These are phyloP conservation scores for Boechera stricta DNA, from an alignment of 345 rosid genomes.

Conservation along the genomic window DNA sequence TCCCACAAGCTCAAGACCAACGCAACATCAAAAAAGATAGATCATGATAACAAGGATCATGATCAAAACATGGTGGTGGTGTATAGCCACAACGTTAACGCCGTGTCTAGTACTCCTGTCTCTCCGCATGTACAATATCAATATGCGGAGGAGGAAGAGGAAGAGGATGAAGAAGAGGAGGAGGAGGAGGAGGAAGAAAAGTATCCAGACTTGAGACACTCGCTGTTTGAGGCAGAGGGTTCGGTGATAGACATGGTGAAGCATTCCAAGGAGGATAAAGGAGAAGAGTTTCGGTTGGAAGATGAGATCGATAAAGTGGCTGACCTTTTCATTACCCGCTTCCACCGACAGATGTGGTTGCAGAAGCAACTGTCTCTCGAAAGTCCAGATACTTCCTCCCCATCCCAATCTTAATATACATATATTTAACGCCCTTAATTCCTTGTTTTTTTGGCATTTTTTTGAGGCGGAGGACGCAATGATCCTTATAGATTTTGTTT, in stretches of 20 bases:
- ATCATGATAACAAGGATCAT: slow-evolving; percentile 14
- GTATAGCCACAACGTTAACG: slow-evolving; percentile 30
- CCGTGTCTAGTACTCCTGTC: slow-evolving; percentile 40
- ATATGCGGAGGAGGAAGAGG: slow-evolving; percentile 1
- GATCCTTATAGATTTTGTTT: slow-evolving; percentile 32
- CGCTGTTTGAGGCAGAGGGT: slow-evolving; percentile 59
- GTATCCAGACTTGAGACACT: slow-evolving; percentile 65
- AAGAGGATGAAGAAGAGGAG: neutral
- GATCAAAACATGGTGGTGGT: slow-evolving; percentile 41
- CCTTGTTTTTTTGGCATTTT: neutral
- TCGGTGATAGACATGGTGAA: slow-evolving; percentile 83
- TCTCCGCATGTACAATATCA: slow-evolving; percentile 37
- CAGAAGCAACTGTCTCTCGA: slow-evolving; percentile 73
- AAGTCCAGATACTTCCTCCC: slow-evolving; percentile 28
- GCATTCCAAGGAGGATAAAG: slow-evolving; percentile 61
- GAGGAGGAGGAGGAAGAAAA: slow-evolving; percentile 47
- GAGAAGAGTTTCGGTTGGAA: slow-evolving; percentile 76
- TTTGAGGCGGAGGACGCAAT: slow-evolving; percentile 3
- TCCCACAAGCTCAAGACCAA: slow-evolving; percentile 59
- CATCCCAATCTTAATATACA: neutral
- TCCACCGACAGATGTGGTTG: slow-evolving; percentile 72
- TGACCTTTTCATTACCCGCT: slow-evolving; percentile 73
- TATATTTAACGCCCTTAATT: slow-evolving; percentile 3
- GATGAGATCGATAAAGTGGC: slow-evolving; percentile 85
- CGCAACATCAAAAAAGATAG: slow-evolving; percentile 34